phyloP scores from a whole-genome alignment of 192 early-diverging fungal genomes.

The Allomyces arbusculus region DNA sequence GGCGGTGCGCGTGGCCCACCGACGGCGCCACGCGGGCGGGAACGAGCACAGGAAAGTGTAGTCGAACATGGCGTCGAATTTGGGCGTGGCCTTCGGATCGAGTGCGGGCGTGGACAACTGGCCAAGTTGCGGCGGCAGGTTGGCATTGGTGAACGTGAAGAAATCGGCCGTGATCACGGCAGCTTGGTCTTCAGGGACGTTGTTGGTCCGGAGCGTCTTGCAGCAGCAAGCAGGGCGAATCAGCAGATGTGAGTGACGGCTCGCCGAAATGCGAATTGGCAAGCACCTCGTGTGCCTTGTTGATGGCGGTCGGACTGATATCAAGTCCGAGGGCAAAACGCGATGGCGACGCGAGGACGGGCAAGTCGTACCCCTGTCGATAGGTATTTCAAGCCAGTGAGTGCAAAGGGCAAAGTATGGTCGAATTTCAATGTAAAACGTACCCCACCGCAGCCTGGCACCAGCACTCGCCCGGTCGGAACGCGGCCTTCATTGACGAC shows the following conservation, averaged over 20 bases:
- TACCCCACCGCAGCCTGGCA: constrained; percentile 33
- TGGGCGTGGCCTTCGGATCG: too few relatives aligned
- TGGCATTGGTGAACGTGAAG: constrained; percentile 26
- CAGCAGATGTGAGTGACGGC: neutral
- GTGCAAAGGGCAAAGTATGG: too few relatives aligned
- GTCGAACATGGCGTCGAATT: neutral
- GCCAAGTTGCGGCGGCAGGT: too few relatives aligned
- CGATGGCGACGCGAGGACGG: constrained; percentile 32
- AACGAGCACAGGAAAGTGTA: constrained; percentile 23
- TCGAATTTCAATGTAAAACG: too few relatives aligned
- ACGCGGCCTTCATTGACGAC: constrained; percentile 16
- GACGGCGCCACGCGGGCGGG: constrained; percentile 4
- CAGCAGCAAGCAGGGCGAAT: constrained; percentile 2
- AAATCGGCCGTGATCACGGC: constrained; percentile 44
- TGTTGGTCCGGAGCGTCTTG: constrained; percentile 6
- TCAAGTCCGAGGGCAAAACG: constrained; percentile 48
- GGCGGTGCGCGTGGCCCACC: constrained; percentile 12
- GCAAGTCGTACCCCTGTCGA: constrained; percentile 48
- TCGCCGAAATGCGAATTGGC: neutral
- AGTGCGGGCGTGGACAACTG: too few relatives aligned
- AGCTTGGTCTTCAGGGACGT: constrained; percentile 12
- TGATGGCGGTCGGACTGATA: constrained; percentile 38
- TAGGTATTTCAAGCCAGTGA: too few relatives aligned
- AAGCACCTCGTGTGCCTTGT: constrained; percentile 23
- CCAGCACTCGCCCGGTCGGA: constrained; percentile 19